phyloP scores from a whole-genome alignment of 179 eudicot species.

The Patellifolia procumbens region DNA sequence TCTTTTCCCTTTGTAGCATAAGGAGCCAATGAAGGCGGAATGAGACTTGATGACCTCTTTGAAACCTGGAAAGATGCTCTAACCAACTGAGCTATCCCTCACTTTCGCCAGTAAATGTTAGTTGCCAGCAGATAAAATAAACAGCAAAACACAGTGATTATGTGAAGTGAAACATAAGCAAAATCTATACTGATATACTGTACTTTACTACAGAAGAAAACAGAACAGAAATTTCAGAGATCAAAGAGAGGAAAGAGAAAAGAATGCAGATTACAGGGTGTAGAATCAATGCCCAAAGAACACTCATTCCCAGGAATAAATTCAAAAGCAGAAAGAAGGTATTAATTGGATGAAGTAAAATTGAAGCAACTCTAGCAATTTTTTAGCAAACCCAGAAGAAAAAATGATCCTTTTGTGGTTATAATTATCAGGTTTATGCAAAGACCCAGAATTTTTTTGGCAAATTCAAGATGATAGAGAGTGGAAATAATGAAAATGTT shows the following conservation, averaged over 20 bases:
- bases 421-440: background rate
- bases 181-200: constrained; percentile 9
- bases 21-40: no score
- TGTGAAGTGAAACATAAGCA: constrained; percentile 20
- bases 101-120: background rate
- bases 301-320: constrained; percentile 36
- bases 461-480: constrained; percentile 19
- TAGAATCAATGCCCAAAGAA: constrained; percentile 33
- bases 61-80: no score
- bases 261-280: constrained; percentile 24
- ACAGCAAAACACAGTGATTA: background rate
- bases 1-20: no score
- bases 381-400: constrained; percentile 8
- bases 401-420: no score
- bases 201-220: constrained; percentile 3
- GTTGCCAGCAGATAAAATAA: background rate
- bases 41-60: no score
- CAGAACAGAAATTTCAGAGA: constrained; percentile 7
- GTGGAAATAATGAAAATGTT: constrained; percentile 30
- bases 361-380: constrained; percentile 34
- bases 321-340: constrained; percentile 12
- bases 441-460: constrained; percentile 14
- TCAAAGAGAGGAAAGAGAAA: background rate
- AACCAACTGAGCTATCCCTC: no score
- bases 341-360: constrained; percentile 36